Conservation (phyloP, 1,284 basidiomycete species). For the Ustilago crameri region DNA sequence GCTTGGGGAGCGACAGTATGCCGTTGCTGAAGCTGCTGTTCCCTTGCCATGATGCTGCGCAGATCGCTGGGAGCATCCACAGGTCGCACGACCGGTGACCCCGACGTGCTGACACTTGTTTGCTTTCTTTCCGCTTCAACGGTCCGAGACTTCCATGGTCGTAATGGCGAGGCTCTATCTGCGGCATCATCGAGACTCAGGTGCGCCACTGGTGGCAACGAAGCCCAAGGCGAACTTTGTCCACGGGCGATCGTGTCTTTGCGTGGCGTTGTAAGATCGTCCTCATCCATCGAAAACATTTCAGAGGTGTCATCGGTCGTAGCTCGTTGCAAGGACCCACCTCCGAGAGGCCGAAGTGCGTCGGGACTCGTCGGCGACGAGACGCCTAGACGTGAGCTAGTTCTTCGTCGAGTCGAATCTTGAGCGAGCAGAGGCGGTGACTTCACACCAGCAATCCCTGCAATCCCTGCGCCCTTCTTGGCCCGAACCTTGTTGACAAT, state of each 20-base stretch:
- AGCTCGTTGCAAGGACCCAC: slow-evolving; percentile 9
- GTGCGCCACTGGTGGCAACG: slow-evolving; percentile 37
- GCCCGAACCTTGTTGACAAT: slow-evolving; percentile 56
- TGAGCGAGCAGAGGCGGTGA: slow-evolving; percentile 44
- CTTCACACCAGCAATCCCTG: slow-evolving; percentile 38
- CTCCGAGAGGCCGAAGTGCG: slow-evolving; percentile 34
- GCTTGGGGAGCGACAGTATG: slow-evolving; percentile 12
- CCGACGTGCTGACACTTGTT: slow-evolving; percentile 4
- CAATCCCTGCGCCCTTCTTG: slow-evolving; percentile 48
- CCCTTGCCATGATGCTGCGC: slow-evolving; percentile 82
- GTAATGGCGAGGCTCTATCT: slow-evolving; percentile 27
- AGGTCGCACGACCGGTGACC: slow-evolving; percentile 26
- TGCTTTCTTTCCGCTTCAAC: slow-evolving; percentile 69
- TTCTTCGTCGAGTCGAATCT: slow-evolving; percentile 68
- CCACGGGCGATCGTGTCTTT: slow-evolving; percentile 12
- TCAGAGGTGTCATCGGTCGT: slow-evolving; percentile 64
- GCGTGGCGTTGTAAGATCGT: slow-evolving; percentile 58
- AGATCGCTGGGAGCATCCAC: slow-evolving; percentile 72
- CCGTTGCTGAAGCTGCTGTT: slow-evolving; percentile 46
- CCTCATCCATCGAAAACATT: slow-evolving; percentile 77
- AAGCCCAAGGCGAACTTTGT: slow-evolving; percentile 41
- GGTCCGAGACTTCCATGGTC: slow-evolving; percentile 71
- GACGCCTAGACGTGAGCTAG: slow-evolving; percentile 58
- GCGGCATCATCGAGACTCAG: slow-evolving; percentile 38
- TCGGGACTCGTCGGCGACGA: slow-evolving; percentile 46